Conservation (phyloP, 1,284 basidiomycete species). For the Retiboletus flavoniger region DNA sequence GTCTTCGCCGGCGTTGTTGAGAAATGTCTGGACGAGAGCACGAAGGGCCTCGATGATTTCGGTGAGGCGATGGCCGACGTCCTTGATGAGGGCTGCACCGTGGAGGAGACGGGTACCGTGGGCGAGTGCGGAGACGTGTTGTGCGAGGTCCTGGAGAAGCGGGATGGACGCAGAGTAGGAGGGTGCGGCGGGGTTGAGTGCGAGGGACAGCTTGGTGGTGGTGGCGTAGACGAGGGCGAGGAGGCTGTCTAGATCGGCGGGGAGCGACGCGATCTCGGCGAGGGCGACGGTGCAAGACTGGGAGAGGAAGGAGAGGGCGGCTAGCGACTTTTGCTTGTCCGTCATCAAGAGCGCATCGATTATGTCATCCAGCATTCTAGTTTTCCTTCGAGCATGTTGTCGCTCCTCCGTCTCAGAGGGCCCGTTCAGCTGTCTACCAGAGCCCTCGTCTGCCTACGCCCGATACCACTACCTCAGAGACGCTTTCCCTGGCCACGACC, state of each 20-base stretch:
- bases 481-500: constrained; percentile 15
- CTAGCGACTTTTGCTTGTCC: constrained; percentile 40
- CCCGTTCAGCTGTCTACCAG: constrained; percentile 27
- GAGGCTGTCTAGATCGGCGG: constrained; percentile 58
- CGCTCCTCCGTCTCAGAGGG: constrained; percentile 6
- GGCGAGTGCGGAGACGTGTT: constrained; percentile 53
- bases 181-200: constrained; percentile 60
- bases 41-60: constrained; percentile 50
- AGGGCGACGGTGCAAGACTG: constrained; percentile 50
- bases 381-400: too few species aligned
- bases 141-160: constrained; percentile 58
- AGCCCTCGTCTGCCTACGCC: background rate
- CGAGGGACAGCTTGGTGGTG: constrained; percentile 64
- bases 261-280: constrained; percentile 36
- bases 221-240: constrained; percentile 60
- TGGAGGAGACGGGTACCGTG: constrained; percentile 61
- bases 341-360: constrained; percentile 28
- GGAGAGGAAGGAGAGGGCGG: constrained; percentile 35
- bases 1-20: constrained; percentile 37
- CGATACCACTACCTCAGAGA: constrained; percentile 3
- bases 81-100: constrained; percentile 54
- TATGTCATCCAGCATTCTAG: too few species aligned
- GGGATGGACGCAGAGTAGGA: constrained; percentile 53
- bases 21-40: constrained; percentile 43
- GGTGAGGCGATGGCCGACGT: constrained; percentile 43